Evolutionary conservation across 345 rosid genomes (phyloP), one percentile per base, ranked within the genome.

Genomic region (Syzygium jambos): DNA sequence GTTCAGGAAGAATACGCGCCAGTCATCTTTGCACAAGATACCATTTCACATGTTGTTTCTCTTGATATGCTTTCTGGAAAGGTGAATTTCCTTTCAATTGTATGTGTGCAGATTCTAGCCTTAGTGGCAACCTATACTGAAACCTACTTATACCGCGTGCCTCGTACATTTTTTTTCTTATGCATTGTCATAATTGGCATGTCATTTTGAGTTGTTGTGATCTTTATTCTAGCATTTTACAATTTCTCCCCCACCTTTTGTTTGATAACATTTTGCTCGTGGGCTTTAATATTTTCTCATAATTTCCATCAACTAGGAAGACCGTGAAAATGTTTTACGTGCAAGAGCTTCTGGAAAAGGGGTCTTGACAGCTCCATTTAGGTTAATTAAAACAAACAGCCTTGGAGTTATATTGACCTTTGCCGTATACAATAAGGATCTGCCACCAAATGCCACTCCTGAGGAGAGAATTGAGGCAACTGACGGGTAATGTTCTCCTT

Each of bases 11-110:
- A 97, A 95, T 97, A 97, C 91, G 98, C 98, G 53, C 99, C 99
- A 9, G 99, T 98, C 78, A 98, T 98, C 91, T 98, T 98, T 91
- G 99, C 99, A 53, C 99, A 98, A 90, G 99, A 98, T 90, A 98
- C 98, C 84, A 88, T 98, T 90, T 90, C 98, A 7, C 99, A 98
- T 87, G 94, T 98, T 52, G 92, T 98, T 91, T 96, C 99, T 91
- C 91, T 98, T 52, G 99, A 98, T 89, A 83, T 98, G 98, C 92
- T 98, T 85, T 97, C 99, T 23, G 99, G 99, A 91, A 96, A 93
- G 91, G 99, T 96, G 53, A 92, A 94, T 78, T 90, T 84, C 65
- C 89, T 49, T 59, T 43, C 78, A 11, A 27, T 38, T 46, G 52
- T 52, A 83, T 49, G 23, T 52, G 1, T 3, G 38, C 85, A 83